These are phyloP conservation scores for Gentiana dahurica DNA, from an alignment of 257 asterid species.

Conservation along the genomic window DNA sequence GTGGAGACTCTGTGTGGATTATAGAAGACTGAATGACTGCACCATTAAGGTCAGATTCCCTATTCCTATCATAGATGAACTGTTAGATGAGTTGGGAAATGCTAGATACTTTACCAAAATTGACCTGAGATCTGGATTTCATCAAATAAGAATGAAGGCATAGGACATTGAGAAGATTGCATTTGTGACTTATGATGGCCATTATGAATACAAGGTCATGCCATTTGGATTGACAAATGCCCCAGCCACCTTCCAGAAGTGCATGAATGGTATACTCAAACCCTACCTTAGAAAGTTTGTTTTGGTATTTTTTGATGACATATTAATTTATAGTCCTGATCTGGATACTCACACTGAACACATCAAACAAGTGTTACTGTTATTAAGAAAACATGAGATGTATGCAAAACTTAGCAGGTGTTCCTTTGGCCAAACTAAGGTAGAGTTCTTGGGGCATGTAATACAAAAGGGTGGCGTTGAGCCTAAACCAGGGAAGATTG, in stretches of 20 bases:
- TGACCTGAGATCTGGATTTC: neutral
- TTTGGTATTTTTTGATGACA: conserved; percentile 11
- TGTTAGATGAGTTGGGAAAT: neutral
- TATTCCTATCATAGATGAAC: conserved; percentile 1
- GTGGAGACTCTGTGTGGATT: too few relatives aligned
- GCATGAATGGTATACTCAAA: neutral
- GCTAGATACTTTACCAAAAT: neutral
- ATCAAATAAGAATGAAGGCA: neutral
- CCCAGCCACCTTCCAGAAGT: neutral
- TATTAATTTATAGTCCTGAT: neutral
- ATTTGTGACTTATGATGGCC: neutral
- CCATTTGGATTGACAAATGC: neutral
- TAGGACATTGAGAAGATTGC: neutral
- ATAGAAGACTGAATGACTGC: neutral
- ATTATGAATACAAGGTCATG: neutral
- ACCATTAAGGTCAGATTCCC: neutral
- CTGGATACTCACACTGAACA: neutral
- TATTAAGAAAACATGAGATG: neutral
- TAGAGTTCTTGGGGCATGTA: conserved; percentile 4
- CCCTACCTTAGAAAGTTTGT: neutral
- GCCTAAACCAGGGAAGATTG: neutral
- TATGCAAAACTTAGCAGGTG: neutral
- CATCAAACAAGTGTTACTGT: neutral
- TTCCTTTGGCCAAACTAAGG: neutral
- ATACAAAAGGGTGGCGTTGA: neutral